Percentiles rank a stretch among this genome's conserved stretches.
Conservation (phyloP, 306 rosid species). For the Spatholobus suberectus region DNA sequence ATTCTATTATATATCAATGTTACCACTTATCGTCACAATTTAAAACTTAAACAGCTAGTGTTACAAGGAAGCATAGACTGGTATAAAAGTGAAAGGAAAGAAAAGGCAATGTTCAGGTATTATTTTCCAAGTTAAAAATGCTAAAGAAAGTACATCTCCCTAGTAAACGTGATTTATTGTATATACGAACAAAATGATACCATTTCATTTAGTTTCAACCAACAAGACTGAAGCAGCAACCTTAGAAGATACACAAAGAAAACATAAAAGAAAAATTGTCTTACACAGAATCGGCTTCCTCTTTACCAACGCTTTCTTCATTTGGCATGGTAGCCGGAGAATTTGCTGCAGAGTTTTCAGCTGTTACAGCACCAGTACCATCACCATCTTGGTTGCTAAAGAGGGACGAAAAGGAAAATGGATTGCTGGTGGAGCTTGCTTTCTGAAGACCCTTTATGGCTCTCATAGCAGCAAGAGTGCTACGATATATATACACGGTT, state of each 20-base stretch:
- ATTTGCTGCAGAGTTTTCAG: conserved; percentile 76
- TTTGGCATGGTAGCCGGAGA: conserved; percentile 59
- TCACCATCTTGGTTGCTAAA: conserved; percentile 69
- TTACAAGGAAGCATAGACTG: conserved; percentile 21
- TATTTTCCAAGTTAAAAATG: conserved; percentile 40
- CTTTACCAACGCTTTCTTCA: conserved; percentile 52
- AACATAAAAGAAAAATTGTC: conserved; percentile 13
- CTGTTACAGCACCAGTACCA: conserved; percentile 76
- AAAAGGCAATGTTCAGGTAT: conserved; percentile 25
- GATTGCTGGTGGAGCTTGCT: conserved; percentile 86
- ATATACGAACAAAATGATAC: conserved; percentile 19
- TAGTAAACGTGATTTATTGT: conserved; percentile 27
- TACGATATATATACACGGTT: conserved; percentile 64
- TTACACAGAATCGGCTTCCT: conserved; percentile 46
- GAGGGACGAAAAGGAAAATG: conserved; percentile 80
- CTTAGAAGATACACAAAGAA: conserved; percentile 32
- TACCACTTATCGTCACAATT: background rate
- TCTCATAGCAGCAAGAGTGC: conserved; percentile 91
- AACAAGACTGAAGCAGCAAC: conserved; percentile 30
- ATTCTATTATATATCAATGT: background rate
- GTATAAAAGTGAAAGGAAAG: background rate
- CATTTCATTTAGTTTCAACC: conserved; percentile 44
- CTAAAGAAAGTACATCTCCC: conserved; percentile 22
- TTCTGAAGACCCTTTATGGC: conserved; percentile 85
- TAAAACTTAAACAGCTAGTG: background rate